phyloP scores from a whole-genome alignment of 139 green algal species.

The Limnomonas spitsbergensis region DNA sequence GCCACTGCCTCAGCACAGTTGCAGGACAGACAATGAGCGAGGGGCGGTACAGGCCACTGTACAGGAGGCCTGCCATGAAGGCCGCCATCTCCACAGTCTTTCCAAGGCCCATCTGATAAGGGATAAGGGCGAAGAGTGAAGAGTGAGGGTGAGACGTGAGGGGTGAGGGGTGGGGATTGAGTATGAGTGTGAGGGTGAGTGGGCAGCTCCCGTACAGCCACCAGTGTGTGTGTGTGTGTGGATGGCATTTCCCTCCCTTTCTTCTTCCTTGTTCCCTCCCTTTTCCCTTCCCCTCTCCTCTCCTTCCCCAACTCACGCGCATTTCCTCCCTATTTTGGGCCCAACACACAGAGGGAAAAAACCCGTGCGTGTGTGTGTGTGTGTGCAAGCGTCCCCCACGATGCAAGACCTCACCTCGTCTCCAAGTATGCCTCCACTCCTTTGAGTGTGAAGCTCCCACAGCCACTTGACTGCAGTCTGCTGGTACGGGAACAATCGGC shows the following conservation, averaged over 20 bases:
- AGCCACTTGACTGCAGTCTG: constrained; percentile 6
- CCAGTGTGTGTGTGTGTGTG: constrained; percentile 11
- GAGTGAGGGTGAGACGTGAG: too few relatives aligned
- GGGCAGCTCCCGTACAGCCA: neutral
- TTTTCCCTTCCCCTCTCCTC: too few relatives aligned
- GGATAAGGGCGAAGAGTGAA: neutral
- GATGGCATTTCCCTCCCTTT: neutral
- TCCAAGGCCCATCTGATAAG: constrained; percentile 70
- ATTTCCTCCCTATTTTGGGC: too few relatives aligned
- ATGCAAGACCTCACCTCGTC: neutral
- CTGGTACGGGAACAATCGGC: neutral
- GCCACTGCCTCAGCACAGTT: constrained; percentile 86
- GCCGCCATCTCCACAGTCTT: constrained; percentile 79
- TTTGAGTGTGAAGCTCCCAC: neutral
- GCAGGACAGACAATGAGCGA: constrained; percentile 88
- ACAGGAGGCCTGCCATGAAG: constrained; percentile 80
- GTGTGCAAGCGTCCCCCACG: too few relatives aligned
- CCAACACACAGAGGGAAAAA: too few relatives aligned
- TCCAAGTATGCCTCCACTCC: neutral
- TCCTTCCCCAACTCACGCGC: too few relatives aligned
- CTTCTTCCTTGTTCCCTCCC: too few relatives aligned
- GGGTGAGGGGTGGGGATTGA: too few relatives aligned
- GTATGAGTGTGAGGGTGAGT: neutral
- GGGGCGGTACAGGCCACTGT: constrained; percentile 68
- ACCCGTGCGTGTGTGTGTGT: too few relatives aligned